Base-by-base conservation (phyloP, 306 rosid genomes). In the Prunus salicina region DNA sequence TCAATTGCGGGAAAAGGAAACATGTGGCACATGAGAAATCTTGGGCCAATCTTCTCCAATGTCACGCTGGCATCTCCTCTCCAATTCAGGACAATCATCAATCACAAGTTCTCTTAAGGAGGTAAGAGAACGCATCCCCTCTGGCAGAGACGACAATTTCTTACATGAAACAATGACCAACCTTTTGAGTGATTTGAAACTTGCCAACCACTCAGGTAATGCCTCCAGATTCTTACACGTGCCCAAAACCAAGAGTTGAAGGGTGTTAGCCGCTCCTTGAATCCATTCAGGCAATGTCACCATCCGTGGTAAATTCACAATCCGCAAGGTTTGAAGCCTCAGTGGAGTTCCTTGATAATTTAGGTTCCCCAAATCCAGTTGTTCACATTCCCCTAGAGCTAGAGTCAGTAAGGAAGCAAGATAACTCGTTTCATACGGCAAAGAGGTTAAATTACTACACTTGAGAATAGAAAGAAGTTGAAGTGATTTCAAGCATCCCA, bases 381-480 rank as follows among this genome's bases (percentile, higher is more conserved):
- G n/a, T 15, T 50, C 0, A 0, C 55, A 50, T 1, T 1, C 25
- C 1, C 25, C 25, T 24, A 24, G 0, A 1, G 1, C 25, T 24
- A 24, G 25, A 1, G 25, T 1, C 1, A 24, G 25, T 50, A 50
- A 50, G 1, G 55, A 13, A 0, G 2, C 8, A 15, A 32, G 38
- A 32, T 4, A 32, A 6, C 6, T 5, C 6, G 0, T 32, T 32
- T 32, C 38, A 32, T 0, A 0, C 1, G 38, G 38, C 6, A 32
- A 32, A 32, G 6, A 32, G 38, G 6, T 4, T 4, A 32, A 4
- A 32, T 32, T 4, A 4, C 6, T 4, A 32, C 38, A 32, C 6
- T 0, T 0, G 1, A 0, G 0, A 45, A 45, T 45, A 45, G 0
- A 0, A 45, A 45, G 49, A 45, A 9, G 9, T 9, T 3, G 49